Base-by-base conservation (phyloP, 2,329 filamentous ascomycete species). In the Alternaria infectoria region DNA sequence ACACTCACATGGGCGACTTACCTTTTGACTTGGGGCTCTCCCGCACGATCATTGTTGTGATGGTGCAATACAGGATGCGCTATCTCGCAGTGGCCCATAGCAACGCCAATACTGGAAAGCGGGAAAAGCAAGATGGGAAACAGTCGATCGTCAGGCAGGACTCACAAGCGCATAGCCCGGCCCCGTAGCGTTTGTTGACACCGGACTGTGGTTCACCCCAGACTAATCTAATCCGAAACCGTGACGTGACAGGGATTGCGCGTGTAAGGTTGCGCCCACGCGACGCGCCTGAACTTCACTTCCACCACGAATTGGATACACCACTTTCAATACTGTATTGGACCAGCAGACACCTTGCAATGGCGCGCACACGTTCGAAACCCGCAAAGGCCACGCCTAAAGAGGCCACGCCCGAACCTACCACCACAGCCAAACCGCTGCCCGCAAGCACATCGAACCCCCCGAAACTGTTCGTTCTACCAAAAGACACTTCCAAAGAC, bases 401-500 rank as follows among this genome's bases (percentile, higher is more conserved):
- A 52, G 64, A 66, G 44, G 30, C 70, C 25, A 68, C 70, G 6
- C 70, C 75, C 44, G 77, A 77, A 55, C 63, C 69, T 28, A 40
- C 65, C 30, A 30, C 68, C 11, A 66, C 67, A 17, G 54, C 62
- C 28, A 77, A 73, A 61, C 62, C 73, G 21, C 75, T 84, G 4
- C 76, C 77, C 13, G 64, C 78, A 25, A 77, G 74, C 65, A 79
- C 77, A 47, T 57, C 73, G 2, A 81, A 82, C 62, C 83, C 83
- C 12, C 83, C 83, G 4, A 87, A 85, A 66, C 80, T 88, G 9
- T 87, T 90, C 69, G 82, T 90, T 13, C 78, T 90, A 1, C 88
- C 88, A 3, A 83, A 83, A 62, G 75, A 83, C 45, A 78, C 82
- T 4, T 87, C 86, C 13, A 72, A 79, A 55, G 81, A 86, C 64